These are phyloP conservation scores for Naumovozyma dairenensis DNA, from an alignment of 805 yeast genomes.

Conservation along the genomic window DNA sequence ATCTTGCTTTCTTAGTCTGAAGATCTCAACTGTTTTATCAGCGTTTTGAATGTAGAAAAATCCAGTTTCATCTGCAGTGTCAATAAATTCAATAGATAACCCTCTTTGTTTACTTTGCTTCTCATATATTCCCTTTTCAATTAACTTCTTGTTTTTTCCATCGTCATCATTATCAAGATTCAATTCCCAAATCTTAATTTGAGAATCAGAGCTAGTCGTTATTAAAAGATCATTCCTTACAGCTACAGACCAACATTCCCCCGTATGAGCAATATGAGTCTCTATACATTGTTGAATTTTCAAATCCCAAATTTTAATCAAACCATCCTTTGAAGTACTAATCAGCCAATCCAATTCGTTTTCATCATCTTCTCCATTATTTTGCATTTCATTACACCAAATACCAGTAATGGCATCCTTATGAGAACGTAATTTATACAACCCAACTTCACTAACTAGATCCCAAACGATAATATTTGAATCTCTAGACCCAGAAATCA, in stretches of 20 bases:
- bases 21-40: constrained; percentile 73
- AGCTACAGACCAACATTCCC: constrained; percentile 86
- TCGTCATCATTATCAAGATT: constrained; percentile 43
- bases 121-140: constrained; percentile 56
- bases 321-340: constrained; percentile 80
- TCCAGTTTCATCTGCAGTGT: constrained; percentile 15
- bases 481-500: constrained; percentile 82
- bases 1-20: constrained; percentile 62
- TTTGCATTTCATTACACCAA: constrained; percentile 26
- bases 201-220: constrained; percentile 74
- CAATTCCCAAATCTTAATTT: constrained; percentile 75
- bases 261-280: constrained; percentile 86
- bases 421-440: constrained; percentile 80
- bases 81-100: constrained; percentile 42
- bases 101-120: constrained; percentile 73
- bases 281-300: constrained; percentile 84
- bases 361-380: constrained; percentile 32
- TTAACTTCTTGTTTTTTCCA: constrained; percentile 35
- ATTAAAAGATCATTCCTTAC: constrained; percentile 39
- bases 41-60: constrained; percentile 66
- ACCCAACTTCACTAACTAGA: constrained; percentile 82
- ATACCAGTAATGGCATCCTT: constrained; percentile 80
- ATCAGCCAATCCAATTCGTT: constrained; percentile 50
- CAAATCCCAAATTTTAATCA: constrained; percentile 88
- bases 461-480: constrained; percentile 88